Evolutionary conservation across 2,329 filamentous ascomycete genomes (phyloP).

Genomic region (Fusarium sp.): DNA sequence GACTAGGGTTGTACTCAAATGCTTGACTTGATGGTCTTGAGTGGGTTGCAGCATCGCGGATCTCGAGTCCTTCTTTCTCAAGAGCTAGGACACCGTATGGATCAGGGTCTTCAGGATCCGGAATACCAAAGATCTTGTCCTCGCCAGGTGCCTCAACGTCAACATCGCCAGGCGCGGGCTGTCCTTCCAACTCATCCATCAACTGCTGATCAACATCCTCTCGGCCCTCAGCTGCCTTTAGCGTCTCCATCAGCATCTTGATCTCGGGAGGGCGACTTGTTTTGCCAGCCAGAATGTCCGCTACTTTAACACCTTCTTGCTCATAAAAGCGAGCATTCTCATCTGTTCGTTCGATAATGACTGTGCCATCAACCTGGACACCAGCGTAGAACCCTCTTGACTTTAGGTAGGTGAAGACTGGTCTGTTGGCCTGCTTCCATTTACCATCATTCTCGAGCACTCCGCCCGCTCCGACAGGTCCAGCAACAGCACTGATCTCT

Average conservation of each 20-base stretch:
- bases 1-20: constrained; percentile 54
- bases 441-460: constrained; percentile 71
- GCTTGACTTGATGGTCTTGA: constrained; percentile 52
- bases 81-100: constrained; percentile 54
- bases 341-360: constrained; percentile 83
- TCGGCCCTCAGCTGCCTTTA: constrained; percentile 52
- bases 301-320: constrained; percentile 63
- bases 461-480: constrained; percentile 76
- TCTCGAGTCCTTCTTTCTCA: constrained; percentile 53
- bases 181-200: constrained; percentile 51
- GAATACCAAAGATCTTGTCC: constrained; percentile 53
- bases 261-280: constrained; percentile 46
- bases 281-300: constrained; percentile 61
- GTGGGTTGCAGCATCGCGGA: constrained; percentile 53
- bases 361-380: constrained; percentile 85
- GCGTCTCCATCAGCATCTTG: constrained; percentile 51
- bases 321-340: constrained; percentile 90
- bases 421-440: constrained; percentile 63
- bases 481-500: constrained; percentile 81
- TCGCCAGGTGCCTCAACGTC: constrained; percentile 47
- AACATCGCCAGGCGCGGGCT: constrained; percentile 54
- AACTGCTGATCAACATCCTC: constrained; percentile 50
- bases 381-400: constrained; percentile 88
- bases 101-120: constrained; percentile 54
- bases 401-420: constrained; percentile 78